Percentiles rank a stretch among this genome's conserved stretches.
Conservation (phyloP, 176 grass and related monocot genomes). For the sorghum (Sorghum bicolor) region Sorghum_bicolor_NCBIv3 NC_012873.2:53733001-53733500, state of each 20-base stretch:
- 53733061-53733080: not conserved
- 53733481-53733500: not conserved
- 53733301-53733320: not conserved
- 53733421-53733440: not conserved
- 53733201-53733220: not conserved
- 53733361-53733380: not conserved
- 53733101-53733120: not conserved
- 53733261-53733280: not conserved
- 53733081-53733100: not conserved
- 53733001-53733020: constrained; percentile 27
- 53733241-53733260: constrained; percentile 18
- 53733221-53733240: constrained; percentile 3
- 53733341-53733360: not conserved
- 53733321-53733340: not conserved
- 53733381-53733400: not conserved
- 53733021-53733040: constrained; percentile 23
- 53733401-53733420: not conserved
- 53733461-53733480: not conserved
- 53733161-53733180: not conserved
- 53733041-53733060: not conserved
- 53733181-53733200: not conserved
- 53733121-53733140: not conserved
- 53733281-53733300: not conserved
- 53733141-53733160: not conserved
- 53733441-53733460: too few relatives aligned